Base-by-base conservation (phyloP, 169 alveolate species). In the Plasmodium yoelii region DNA sequence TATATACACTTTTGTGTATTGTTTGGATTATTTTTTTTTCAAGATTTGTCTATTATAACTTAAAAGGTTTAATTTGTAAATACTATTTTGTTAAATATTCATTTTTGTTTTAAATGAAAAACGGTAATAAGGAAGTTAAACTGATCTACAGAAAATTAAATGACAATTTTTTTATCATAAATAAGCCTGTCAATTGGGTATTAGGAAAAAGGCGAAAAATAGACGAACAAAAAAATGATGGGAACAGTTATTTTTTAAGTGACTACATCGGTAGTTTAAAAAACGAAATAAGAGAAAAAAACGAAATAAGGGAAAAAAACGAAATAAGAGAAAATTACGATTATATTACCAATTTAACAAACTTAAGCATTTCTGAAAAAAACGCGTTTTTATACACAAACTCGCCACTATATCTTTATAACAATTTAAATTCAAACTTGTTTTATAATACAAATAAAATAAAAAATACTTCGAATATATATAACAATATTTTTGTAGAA, bases 131-230 rank as follows among this genome's bases (percentile, higher is more conserved):
- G 24, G 91, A 86, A 63, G 59, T 63, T 18, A 86, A 26, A 53
- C 51, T 86, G 39, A 60, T 86, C 42, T 86, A 86, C 73, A 39
- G 91, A 69, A 86, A 61, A n/a, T 55, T 86, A 69, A 44, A 55
- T 56, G 91, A 86, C 15, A 56, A 68, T 26, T 86, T 86, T 64
- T 86, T 86, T 70, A 69, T 86, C 51, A 86, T 86, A 47, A 57
- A 86, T 65, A 86, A 86, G 26, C 91, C 91, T 70, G 91, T 86
- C 22, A 68, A 86, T 18, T 86, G 91, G 91, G 71, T 87, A 5
- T 64, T 86, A 49, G 71, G 56, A 26, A 70, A 53, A 60, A 86
- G 64, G 39, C 69, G 60, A 86, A 44, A 39, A 18, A 65, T 15
- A 22, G 59, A 24, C 28, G 53, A 22, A 34, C 22, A 22, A 26